Evolutionary conservation across 768 basidiomycete genomes (phyloP).

Genomic region (Macrolepiota dolichaula): DNA sequence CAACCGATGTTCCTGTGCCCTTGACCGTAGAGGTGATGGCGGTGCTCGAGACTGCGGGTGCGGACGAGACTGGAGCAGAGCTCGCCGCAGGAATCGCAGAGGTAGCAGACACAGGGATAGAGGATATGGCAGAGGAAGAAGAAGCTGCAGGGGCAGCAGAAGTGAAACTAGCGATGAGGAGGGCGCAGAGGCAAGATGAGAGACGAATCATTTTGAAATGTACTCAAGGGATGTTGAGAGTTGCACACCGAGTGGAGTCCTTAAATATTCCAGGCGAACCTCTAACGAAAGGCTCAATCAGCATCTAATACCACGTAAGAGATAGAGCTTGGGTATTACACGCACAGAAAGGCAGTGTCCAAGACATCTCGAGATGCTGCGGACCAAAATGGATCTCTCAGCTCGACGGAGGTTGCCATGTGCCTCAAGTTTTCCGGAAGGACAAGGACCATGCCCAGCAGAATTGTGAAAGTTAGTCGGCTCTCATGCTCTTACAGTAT

Average conservation of each 20-base stretch:
- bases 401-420: neutral
- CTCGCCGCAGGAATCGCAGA: slow-evolving; percentile 15
- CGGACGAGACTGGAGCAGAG: slow-evolving; percentile 16
- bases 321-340: neutral
- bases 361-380: neutral
- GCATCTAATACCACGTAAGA: neutral
- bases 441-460: neutral
- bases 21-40: slow-evolving; percentile 14
- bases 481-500: neutral
- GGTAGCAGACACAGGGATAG: slow-evolving; percentile 15
- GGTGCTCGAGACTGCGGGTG: neutral
- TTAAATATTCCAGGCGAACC: slow-evolving; percentile 5
- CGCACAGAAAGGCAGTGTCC: neutral
- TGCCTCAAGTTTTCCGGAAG: neutral
- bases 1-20: slow-evolving; percentile 12
- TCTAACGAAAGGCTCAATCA: neutral
- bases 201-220: slow-evolving; percentile 31
- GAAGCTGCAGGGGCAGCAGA: slow-evolving; percentile 23
- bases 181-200: slow-evolving; percentile 29
- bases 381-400: neutral
- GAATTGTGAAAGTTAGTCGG: neutral
- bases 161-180: slow-evolving; percentile 27
- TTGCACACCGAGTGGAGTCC: neutral
- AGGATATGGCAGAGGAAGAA: slow-evolving; percentile 6
- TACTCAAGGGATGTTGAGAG: neutral